Base-by-base conservation (phyloP, 345 rosid species). In the Acer saccharum region DNA sequence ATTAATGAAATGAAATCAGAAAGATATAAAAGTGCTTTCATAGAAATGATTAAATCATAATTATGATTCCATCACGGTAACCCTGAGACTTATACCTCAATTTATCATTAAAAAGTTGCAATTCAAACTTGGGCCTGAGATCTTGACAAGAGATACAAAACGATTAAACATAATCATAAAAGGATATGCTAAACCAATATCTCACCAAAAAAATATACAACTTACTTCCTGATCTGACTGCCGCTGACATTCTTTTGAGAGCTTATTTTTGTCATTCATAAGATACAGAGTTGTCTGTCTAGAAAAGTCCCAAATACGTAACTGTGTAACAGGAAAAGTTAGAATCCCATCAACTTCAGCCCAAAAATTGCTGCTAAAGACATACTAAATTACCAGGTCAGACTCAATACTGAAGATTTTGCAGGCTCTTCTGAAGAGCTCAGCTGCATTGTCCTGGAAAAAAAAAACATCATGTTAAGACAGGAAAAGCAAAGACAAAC, bases 291-390 rank as follows among this genome's bases (percentile, higher is more conserved):
- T 80, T 66, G 94, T 94, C 83, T 89, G 94, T 73, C 97, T 94
- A 61, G 95, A 96, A 84, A 91, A 91, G 81, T 94, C 99, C 98
- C 99, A 94, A 63, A 96, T 90, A 48, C 89, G 94, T 75, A 94
- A 60, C 99, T 96, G 93, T 79, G 75, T 58, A 83, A 74, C 58
- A 83, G 58, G 68, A 83, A 20, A 68, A 71, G 77, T 85, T 78
- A 80, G 73, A 74, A 78, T 27, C 60, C 72, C 67, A 68, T 79
- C 73, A 50, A 27, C 27, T 73, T 71, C 43, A 77, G 39, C 60
- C 63, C 64, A 73, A 76, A 76, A 66, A 32, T 46, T 17, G 73
- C 72, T 68, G 13, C 76, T 67, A 66, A 67, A 14, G 27, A 74
- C 73, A 68, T 14, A 68, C 57, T 82, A 78, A 70, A 80, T 80